phyloP scores from a whole-genome alignment of 331 rosid genomes.

The Malus hybrid region DNA sequence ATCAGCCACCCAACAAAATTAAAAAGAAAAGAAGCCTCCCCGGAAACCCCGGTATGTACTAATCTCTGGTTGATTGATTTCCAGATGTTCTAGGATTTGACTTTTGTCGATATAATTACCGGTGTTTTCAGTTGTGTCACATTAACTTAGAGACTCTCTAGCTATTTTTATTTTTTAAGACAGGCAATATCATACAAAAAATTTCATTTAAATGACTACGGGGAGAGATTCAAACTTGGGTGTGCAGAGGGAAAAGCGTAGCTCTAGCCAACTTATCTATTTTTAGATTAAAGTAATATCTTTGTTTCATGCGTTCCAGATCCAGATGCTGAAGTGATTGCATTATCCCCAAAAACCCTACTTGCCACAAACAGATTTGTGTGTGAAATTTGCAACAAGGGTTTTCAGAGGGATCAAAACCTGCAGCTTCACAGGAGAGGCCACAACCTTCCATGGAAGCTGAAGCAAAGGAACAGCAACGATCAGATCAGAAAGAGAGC shows the following conservation, averaged over 20 bases:
- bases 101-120: too few species aligned
- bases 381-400: conserved; percentile 98
- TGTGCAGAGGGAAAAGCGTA: too few species aligned
- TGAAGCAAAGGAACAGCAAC: conserved; percentile 80
- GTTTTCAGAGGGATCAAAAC: conserved; percentile 94
- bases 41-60: conserved; percentile 74
- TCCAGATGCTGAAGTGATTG: conserved; percentile 99
- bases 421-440: conserved; percentile 98
- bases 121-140: too few species aligned
- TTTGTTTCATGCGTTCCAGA: conserved; percentile 25
- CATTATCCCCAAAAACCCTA: conserved; percentile 79
- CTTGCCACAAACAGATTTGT: conserved; percentile 83
- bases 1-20: conserved; percentile 37
- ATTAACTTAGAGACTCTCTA: too few species aligned
- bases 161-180: too few species aligned
- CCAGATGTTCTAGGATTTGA: too few species aligned
- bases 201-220: too few species aligned
- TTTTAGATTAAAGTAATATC: too few species aligned
- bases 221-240: too few species aligned
- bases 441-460: conserved; percentile 96
- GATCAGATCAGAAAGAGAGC: conserved; percentile 70
- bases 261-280: too few species aligned
- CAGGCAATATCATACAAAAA: too few species aligned
- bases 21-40: conserved; percentile 94
- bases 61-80: too few species aligned